Conservation (phyloP, 345 rosid species). For the Durio zibethinus region DNA sequence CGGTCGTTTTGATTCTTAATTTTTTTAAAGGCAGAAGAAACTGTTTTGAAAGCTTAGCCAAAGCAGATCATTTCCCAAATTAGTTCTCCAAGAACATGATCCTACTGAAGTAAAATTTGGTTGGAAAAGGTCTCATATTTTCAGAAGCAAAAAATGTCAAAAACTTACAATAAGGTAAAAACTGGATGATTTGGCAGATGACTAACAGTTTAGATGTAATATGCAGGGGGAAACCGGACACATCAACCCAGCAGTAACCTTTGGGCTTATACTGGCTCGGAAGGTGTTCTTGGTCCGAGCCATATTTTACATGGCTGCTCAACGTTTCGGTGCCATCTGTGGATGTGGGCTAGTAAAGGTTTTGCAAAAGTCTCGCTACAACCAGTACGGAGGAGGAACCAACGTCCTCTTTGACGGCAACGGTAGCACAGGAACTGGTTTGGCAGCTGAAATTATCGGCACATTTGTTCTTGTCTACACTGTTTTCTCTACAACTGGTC, state of each 20-base stretch:
- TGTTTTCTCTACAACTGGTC: slow-evolving; percentile 64
- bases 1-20: no score
- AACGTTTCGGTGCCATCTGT: slow-evolving; percentile 63
- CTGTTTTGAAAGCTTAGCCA: neutral
- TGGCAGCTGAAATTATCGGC: slow-evolving; percentile 63
- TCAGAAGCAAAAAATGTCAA: no score
- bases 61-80: neutral
- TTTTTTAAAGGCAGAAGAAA: no score
- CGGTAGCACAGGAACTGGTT: slow-evolving; percentile 61
- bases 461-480: slow-evolving; percentile 67
- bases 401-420: slow-evolving; percentile 45
- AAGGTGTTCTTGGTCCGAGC: slow-evolving; percentile 61
- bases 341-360: slow-evolving; percentile 64
- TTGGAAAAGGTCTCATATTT: no score
- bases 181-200: neutral
- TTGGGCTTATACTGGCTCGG: slow-evolving; percentile 59
- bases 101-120: no score
- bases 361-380: slow-evolving; percentile 50
- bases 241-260: slow-evolving; percentile 70
- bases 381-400: slow-evolving; percentile 59
- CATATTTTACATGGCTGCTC: slow-evolving; percentile 57
- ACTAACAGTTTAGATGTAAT: neutral
- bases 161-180: neutral
- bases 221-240: slow-evolving; percentile 68
- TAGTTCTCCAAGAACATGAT: no score